Evolutionary conservation across 495 filamentous ascomycete genomes (phyloP), one percentile per base, ranked within the genome.

Genomic region (Neurospora sublineolata): DNA sequence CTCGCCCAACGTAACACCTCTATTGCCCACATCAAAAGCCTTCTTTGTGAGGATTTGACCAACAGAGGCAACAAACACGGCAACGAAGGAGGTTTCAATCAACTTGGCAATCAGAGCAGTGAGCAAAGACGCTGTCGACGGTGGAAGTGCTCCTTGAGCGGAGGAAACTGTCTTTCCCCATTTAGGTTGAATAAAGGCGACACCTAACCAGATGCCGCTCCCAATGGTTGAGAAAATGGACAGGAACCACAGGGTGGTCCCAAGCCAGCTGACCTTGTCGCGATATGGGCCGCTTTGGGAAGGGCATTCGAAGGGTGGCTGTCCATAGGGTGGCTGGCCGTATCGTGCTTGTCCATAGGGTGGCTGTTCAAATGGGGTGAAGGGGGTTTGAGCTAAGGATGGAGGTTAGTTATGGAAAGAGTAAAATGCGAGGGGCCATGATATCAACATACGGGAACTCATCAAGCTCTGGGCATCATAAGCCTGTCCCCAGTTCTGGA

Each of bases 1-100:
- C 75, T 93, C 91, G 0, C 91, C 87, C 23, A 94, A 85, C 6
- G 87, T 91, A 68, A 93, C 84, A 1, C 92, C 91, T 52, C 77
- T 76, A 0, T 85, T 87, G 18, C 83, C 78, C 60, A 82, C 83
- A 14, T 82, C 84, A 58, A 91, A 82, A 0, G 91, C 89, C 33
- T 89, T 82, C 11, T 89, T 83, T 46, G 87, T 90, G 11, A 94
- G 79, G 3, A 89, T 85, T 81, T 94, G 92, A 0, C 91, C 92
- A 4, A 93, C 75, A 58, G 91, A 90, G 0, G 89, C 86, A 3
- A 94, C 90, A 72, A 91, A 91, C 2, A 93, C 89, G 0, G 92
- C 92, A 20, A 93, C 90, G 76, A 92, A 94, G 0, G 89, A 86
- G 73, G 92, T 76, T 79, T 94, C 92, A 68, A 93, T 91, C 0